Evolutionary conservation across 2,329 filamentous ascomycete genomes (phyloP), one percentile per base, ranked within the genome.

Genomic region (Botrytis aclada): DNA sequence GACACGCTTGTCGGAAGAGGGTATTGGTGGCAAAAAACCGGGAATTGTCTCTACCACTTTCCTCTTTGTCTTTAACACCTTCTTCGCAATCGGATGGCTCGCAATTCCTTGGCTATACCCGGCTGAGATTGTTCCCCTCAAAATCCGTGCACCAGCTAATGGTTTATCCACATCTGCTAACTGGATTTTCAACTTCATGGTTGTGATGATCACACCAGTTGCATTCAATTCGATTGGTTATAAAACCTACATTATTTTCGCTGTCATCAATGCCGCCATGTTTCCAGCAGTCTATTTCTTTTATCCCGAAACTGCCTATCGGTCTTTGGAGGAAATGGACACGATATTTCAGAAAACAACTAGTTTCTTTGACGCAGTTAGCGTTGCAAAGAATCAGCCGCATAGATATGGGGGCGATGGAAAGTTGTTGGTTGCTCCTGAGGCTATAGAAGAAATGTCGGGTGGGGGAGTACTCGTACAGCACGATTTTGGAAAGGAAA

Each of bases 201-300:
- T 72, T 51, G 71, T 72, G 18, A 70, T 69, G 65, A 82, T 83
- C n/a, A 82, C 82, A 14, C 82, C 82, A 0, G 77, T 83, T 9
- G 75, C 77, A 25, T 81, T 83, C 69, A 82, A 85, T 72, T 87
- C 82, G 72, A 91, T 92, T 74, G 81, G 82, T 12, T 87, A 89
- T 81, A 83, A 88, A 76, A 91, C 89, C 0, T 91, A 92, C 80
- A 87, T 88, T 29, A 69, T 72, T n/a, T 72, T 72, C n/a, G 70
- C 70, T 77, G 87, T 92, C 75, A 92, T 92, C 34, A 72, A 72
- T 25, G 34, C 41, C 8, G 43, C 37, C 25, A 69, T 84, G 63
- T 77, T 84, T 1, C 84, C 84, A 0, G 76, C 84, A 4, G 78
- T 84, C 2, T 85, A 83, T 77, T 82, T 83, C 73, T 83, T 85